Percentiles rank a stretch among this genome's conserved stretches.
These are phyloP conservation scores for Yamadazyma diospyri DNA, from an alignment of 1,139 yeast genomes.

Conservation along the genomic window DNA sequence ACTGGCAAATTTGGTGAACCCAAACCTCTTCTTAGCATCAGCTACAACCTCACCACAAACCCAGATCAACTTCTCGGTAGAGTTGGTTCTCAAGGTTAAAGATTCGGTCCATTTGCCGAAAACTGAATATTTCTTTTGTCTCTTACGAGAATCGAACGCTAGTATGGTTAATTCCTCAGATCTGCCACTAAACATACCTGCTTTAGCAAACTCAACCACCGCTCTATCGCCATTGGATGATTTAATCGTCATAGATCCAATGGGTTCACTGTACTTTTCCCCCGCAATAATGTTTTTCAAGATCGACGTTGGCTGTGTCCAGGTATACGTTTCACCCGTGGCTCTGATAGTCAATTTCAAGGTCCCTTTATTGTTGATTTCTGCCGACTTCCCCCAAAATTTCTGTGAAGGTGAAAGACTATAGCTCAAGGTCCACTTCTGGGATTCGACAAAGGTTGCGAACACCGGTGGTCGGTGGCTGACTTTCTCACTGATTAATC, in stretches of 20 bases:
- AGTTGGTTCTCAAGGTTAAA: conserved; percentile 39
- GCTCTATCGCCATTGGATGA: conserved; percentile 70
- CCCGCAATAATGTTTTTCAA: conserved; percentile 90
- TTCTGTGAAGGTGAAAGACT: conserved; percentile 82
- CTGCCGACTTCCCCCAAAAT: conserved; percentile 94
- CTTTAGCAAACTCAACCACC: conserved; percentile 64
- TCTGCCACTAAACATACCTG: conserved; percentile 82
- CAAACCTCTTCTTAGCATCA: conserved; percentile 63
- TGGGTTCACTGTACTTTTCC: conserved; percentile 91
- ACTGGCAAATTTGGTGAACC: conserved; percentile 81
- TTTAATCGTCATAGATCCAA: conserved; percentile 61
- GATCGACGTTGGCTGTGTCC: conserved; percentile 80
- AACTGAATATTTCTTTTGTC: conserved; percentile 39
- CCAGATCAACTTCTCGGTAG: conserved; percentile 58
- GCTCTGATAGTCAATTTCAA: conserved; percentile 52
- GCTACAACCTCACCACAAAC: conserved; percentile 60
- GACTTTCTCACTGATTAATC: conserved; percentile 76
- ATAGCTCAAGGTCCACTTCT: conserved; percentile 71
- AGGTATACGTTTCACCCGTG: conserved; percentile 70
- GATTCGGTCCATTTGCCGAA: conserved; percentile 79
- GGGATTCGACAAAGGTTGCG: conserved; percentile 74
- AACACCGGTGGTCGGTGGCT: conserved; percentile 78
- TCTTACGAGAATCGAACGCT: conserved; percentile 42
- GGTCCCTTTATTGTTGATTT: conserved; percentile 71
- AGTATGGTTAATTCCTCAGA: conserved; percentile 71